phyloP scores from a whole-genome alignment of 1,139 yeast species.

The Hanseniaspora sp. region DNA sequence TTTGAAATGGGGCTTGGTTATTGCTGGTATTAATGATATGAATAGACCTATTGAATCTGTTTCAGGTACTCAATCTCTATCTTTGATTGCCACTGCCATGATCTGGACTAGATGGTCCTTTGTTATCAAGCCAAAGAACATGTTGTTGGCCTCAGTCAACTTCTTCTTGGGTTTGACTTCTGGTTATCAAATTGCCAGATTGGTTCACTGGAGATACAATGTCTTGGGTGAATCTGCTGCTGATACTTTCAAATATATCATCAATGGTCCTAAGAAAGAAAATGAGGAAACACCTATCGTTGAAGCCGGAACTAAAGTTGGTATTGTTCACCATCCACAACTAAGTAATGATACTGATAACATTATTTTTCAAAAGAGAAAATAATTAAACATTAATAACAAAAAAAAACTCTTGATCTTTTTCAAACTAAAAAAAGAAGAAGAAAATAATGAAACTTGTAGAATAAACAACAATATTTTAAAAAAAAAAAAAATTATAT shows the following conservation, averaged over 20 bases:
- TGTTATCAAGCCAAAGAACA: constrained; percentile 81
- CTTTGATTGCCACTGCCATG: constrained; percentile 80
- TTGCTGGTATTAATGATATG: constrained; percentile 81
- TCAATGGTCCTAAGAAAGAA: constrained; percentile 36
- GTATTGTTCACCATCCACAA: constrained; percentile 13
- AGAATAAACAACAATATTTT: not conserved
- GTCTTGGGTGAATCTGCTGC: constrained; percentile 39
- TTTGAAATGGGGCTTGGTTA: constrained; percentile 68
- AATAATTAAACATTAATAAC: not conserved
- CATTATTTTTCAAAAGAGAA: constrained; percentile 15
- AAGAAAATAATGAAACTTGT: too few relatives aligned
- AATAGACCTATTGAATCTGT: constrained; percentile 85
- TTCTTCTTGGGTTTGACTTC: constrained; percentile 89
- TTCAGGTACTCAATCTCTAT: constrained; percentile 80
- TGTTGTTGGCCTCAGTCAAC: constrained; percentile 80
- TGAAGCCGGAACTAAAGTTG: not conserved
- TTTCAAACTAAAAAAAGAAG: too few relatives aligned
- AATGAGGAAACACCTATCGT: not conserved
- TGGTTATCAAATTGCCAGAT: constrained; percentile 66
- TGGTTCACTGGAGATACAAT: constrained; percentile 48
- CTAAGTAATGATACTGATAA: constrained; percentile 9
- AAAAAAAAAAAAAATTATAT: too few relatives aligned
- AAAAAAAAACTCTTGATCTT: not conserved
- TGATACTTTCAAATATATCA: constrained; percentile 48
- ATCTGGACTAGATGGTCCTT: constrained; percentile 99